Conservation (phyloP, 2,329 filamentous ascomycete genomes). For the Fusarium neocosmosporiellum region DNA sequence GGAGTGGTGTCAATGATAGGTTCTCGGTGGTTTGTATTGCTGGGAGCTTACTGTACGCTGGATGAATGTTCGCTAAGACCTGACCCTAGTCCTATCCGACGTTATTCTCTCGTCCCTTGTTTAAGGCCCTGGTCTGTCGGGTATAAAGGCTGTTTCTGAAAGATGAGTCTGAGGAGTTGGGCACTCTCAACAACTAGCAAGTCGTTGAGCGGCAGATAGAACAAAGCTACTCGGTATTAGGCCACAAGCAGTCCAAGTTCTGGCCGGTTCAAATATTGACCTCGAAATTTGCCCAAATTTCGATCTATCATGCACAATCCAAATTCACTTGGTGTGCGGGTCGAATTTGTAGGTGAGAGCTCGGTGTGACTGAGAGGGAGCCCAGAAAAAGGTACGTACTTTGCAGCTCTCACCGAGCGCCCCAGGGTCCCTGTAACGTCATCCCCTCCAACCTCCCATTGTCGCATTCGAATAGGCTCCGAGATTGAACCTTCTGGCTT, state of each 20-base stretch:
- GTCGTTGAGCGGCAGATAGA: not conserved
- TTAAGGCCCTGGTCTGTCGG: not conserved
- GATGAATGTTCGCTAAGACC: not conserved
- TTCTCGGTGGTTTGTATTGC: not conserved
- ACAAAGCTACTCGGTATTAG: not conserved
- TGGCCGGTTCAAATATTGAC: not conserved
- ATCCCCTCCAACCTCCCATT: slow-evolving; percentile 39
- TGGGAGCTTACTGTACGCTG: not conserved
- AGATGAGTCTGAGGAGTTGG: not conserved
- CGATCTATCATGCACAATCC: slow-evolving; percentile 26
- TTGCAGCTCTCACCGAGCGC: slow-evolving; percentile 17
- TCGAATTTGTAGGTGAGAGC: slow-evolving; percentile 43
- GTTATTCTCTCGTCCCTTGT: not conserved
- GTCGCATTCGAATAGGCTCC: slow-evolving; percentile 34
- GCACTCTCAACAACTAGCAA: not conserved
- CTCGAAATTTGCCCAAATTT: not conserved
- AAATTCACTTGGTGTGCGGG: slow-evolving; percentile 39
- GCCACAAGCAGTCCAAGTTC: not conserved
- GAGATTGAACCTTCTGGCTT: slow-evolving; percentile 17
- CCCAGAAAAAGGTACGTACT: slow-evolving; percentile 31
- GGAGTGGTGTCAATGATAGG: slow-evolving; percentile 12
- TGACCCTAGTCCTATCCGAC: not conserved
- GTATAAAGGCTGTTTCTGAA: not conserved
- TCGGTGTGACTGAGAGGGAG: slow-evolving; percentile 28
- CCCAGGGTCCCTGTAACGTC: slow-evolving; percentile 44